phyloP scores from a whole-genome alignment of 23 red algal genomes.

The Gracilaria domingensis region DNA sequence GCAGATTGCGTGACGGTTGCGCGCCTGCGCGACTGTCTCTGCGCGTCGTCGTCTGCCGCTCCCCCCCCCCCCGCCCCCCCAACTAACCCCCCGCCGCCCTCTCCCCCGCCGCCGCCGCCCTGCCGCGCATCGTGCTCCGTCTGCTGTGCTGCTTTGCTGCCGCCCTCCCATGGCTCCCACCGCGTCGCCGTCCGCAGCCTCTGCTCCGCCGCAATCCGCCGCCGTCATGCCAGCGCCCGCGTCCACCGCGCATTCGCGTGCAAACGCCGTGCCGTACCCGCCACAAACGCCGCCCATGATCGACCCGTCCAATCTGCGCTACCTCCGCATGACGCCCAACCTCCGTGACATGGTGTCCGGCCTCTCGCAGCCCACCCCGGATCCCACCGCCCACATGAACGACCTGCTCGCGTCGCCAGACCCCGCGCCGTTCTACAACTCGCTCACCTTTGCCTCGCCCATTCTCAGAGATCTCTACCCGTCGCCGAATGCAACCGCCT shows the following conservation, averaged over 20 bases:
- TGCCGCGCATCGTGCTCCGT: too few relatives aligned
- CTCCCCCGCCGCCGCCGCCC: neutral
- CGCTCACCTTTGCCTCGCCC: constrained; percentile 47
- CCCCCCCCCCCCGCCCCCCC: neutral
- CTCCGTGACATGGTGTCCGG: constrained; percentile 62
- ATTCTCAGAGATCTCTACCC: constrained; percentile 54
- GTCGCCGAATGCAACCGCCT: neutral
- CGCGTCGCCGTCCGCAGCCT: neutral
- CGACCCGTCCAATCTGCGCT: constrained; percentile 60
- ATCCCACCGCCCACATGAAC: constrained; percentile 7
- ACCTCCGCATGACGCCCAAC: constrained; percentile 58
- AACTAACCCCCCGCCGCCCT: neutral
- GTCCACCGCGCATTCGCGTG: neutral
- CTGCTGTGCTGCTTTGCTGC: too few relatives aligned
- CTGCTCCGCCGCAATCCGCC: neutral
- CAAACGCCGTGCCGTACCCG: constrained; percentile 22
- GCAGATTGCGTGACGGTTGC: neutral
- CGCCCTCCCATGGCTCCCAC: neutral
- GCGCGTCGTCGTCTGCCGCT: neutral
- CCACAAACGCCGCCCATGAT: constrained; percentile 56
- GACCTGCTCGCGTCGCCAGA: constrained; percentile 64
- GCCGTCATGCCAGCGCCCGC: neutral
- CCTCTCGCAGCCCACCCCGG: constrained; percentile 34
- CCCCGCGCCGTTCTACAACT: constrained; percentile 64
- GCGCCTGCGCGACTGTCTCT: neutral